Conservation (phyloP, 441 rosid genomes). For the Erodium trifolium region DNA sequence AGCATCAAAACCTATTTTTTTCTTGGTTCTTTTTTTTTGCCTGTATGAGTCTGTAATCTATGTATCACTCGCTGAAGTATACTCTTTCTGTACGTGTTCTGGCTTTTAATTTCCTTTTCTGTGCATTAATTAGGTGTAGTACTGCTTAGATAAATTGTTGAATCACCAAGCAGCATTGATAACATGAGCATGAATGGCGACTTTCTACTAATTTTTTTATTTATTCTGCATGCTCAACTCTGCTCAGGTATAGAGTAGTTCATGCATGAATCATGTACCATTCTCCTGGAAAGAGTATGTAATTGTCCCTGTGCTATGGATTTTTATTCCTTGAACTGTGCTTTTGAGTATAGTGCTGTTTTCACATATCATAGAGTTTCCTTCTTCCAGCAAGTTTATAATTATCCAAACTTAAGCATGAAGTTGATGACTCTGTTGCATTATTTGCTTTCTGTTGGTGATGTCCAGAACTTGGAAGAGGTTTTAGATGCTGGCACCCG, state of each 20-base stretch:
- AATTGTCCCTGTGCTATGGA: neutral
- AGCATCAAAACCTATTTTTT: neutral
- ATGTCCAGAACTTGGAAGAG: slow-evolving; percentile 36
- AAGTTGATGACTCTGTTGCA: slow-evolving; percentile 9
- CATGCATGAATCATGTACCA: neutral
- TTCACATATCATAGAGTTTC: neutral
- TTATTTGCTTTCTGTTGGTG: slow-evolving; percentile 11
- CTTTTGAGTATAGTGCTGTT: neutral
- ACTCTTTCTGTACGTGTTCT: neutral
- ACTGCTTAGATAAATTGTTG: neutral
- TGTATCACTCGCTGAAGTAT: neutral
- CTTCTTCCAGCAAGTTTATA: neutral
- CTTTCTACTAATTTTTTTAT: neutral
- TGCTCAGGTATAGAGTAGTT: neutral
- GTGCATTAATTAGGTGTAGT: neutral
- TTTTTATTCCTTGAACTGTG: neutral
- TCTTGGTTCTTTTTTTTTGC: neutral
- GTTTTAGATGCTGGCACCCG: slow-evolving; percentile 31
- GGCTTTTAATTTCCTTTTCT: neutral
- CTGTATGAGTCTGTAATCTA: neutral
- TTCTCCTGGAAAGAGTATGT: neutral
- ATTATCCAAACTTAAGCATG: neutral
- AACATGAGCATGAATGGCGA: neutral
- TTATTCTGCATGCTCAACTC: neutral
- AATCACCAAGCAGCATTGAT: neutral